Base-by-base conservation (phyloP, 1,284 basidiomycete species). In the Heterobasidion parviporum region DNA sequence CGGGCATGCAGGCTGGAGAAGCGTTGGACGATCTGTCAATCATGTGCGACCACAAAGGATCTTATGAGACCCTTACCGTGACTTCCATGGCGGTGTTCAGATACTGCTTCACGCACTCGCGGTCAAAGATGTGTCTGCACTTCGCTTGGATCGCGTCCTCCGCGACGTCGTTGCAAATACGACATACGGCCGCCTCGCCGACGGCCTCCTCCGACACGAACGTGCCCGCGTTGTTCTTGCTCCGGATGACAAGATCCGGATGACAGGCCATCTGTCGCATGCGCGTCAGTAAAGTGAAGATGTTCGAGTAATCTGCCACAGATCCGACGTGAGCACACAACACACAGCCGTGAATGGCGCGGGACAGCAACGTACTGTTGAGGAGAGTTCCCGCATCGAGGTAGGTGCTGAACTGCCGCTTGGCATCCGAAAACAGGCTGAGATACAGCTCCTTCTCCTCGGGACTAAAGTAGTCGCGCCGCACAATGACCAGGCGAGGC, bases 211-310 rank as follows among this genome's bases (percentile, higher is more conserved):
- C 77, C n/a, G 71, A 68, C 3, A 74, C 63, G 64, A 90, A 88
- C 48, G 79, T 76, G 12, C 76, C 75, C 1, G 81, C 79, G 60
- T 90, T 89, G 20, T 80, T 85, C 70, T 87, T 90, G 72, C 92
- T 94, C 61, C 93, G 87, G 41, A 99, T 77, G 18, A 99, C 96
- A 43, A 99, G 81, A 68, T 99, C 97, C 1, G 94, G 93, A 68
- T 94, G 92, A 65, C 92, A 95, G 10, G 92, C 93, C 92, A 96
- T 94, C 74, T 97, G 94, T 52, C 94, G 81, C 92, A 97, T 92
- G 43, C 91, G 85, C 14, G 89, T 92, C 32, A 92, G 77, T 82
- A 92, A 73, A 62, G 83, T 87, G 68, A 99, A 98, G 63, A 98
- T 95, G 65, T 97, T 97, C 12, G 92, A 95, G 67, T 96, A 98